Percentiles rank a stretch among this genome's conserved stretches.
Conservation (phyloP, 1,284 basidiomycete species). For the Sanghuangporus weigelae region DNA sequence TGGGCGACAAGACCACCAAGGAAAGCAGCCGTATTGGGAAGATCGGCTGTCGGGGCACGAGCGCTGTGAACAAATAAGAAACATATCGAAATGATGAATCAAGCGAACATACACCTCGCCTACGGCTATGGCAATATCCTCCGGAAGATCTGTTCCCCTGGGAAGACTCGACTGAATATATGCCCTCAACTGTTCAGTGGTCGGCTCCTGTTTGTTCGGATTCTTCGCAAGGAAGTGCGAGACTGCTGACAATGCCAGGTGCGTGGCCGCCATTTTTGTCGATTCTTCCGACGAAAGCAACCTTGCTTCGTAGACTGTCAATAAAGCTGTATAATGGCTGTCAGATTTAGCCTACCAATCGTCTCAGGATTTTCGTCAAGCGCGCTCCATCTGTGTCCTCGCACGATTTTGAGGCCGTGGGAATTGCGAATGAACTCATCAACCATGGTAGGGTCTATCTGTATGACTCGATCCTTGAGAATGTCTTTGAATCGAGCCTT, state of each 20-base stretch:
- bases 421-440: slow-evolving; percentile 90
- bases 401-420: slow-evolving; percentile 74
- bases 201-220: slow-evolving; percentile 23
- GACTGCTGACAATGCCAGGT: slow-evolving; percentile 63
- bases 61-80: slow-evolving; percentile 37
- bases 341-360: slow-evolving; percentile 46
- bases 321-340: neutral
- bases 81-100: slow-evolving; percentile 7
- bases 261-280: slow-evolving; percentile 54
- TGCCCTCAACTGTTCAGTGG: slow-evolving; percentile 34
- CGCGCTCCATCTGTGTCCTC: slow-evolving; percentile 62
- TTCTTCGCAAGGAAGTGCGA: slow-evolving; percentile 30
- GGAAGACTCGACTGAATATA: slow-evolving; percentile 24
- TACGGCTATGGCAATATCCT: slow-evolving; percentile 57
- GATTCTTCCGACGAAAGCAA: slow-evolving; percentile 4
- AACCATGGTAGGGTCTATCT: slow-evolving; percentile 48
- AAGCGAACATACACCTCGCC: slow-evolving; percentile 70
- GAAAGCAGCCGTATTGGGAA: slow-evolving; percentile 91
- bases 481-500: slow-evolving; percentile 44
- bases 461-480: slow-evolving; percentile 29
- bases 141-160: slow-evolving; percentile 43
- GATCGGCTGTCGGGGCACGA: slow-evolving; percentile 78
- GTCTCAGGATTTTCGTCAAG: slow-evolving; percentile 49
- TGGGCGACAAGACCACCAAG: slow-evolving; percentile 95
- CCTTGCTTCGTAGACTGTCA: neutral